Conservation (phyloP, 768 basidiomycete species). For the Mycena albidolilacea region DNA sequence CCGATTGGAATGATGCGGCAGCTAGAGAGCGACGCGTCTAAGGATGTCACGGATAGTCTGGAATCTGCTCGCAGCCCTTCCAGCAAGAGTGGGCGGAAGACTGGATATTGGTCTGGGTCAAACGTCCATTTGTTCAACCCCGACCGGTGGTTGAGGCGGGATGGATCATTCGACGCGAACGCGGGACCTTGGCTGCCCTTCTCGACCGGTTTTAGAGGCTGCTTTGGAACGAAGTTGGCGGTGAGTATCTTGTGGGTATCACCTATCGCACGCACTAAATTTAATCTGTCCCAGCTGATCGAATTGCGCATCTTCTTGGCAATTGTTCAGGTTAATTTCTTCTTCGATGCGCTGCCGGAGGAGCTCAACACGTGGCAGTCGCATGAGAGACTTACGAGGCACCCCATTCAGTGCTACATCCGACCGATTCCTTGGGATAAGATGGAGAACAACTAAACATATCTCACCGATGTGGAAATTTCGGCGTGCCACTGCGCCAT, state of each 20-base stretch:
- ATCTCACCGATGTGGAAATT: too few species aligned
- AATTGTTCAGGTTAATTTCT: not conserved
- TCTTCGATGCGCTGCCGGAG: not conserved
- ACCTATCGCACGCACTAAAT: not conserved
- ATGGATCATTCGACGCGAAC: not conserved
- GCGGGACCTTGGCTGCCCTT: slow-evolving; percentile 33
- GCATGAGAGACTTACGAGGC: not conserved
- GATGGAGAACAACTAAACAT: not conserved
- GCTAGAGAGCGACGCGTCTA: slow-evolving; percentile 11
- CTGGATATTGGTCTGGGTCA: slow-evolving; percentile 7
- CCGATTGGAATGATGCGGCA: slow-evolving; percentile 23
- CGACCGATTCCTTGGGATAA: not conserved
- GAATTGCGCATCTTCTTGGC: not conserved
- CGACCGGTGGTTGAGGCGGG: slow-evolving; percentile 14
- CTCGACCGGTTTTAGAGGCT: slow-evolving; percentile 27
- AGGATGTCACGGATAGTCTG: slow-evolving; percentile 1
- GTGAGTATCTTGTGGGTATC: not conserved
- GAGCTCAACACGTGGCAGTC: not conserved
- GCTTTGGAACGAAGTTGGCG: slow-evolving; percentile 31
- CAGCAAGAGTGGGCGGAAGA: slow-evolving; percentile 7
- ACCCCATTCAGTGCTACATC: not conserved
- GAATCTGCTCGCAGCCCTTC: slow-evolving; percentile 5
- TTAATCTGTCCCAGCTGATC: not conserved
- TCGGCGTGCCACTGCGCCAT: too few species aligned
- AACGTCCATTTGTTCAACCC: slow-evolving; percentile 21